Percentiles rank a stretch among this genome's conserved stretches.
Conservation (phyloP, 306 rosid species). For the Myrica gale region DNA sequence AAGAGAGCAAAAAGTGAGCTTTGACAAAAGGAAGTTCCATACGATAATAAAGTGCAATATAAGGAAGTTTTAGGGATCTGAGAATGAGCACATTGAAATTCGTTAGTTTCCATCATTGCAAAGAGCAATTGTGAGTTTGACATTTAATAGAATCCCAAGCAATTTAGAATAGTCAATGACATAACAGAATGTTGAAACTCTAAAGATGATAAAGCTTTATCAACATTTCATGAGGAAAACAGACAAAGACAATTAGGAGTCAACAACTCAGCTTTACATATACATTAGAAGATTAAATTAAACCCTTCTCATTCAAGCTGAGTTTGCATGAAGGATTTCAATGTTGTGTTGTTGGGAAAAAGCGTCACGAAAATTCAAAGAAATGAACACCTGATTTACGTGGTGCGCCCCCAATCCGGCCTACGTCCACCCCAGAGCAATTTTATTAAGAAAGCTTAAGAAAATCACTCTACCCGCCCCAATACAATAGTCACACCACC, state of each 20-base stretch:
- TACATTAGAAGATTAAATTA: background rate
- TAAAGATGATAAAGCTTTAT: background rate
- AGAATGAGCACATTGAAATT: background rate
- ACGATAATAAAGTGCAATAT: conserved; percentile 13
- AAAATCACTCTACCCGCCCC: too few species aligned
- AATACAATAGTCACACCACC: too few species aligned
- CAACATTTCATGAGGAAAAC: background rate
- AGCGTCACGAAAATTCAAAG: too few species aligned
- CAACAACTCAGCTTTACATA: background rate
- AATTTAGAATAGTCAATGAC: conserved; percentile 5
- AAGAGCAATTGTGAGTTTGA: background rate
- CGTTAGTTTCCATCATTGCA: background rate
- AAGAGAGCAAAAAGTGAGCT: conserved; percentile 13
- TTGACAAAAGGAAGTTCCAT: conserved; percentile 20
- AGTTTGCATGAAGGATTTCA: background rate
- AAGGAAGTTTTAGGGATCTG: conserved; percentile 25
- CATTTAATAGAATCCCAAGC: conserved; percentile 1
- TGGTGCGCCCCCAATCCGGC: too few species aligned
- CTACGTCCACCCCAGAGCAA: too few species aligned
- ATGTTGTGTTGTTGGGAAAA: too few species aligned
- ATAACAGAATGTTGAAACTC: background rate
- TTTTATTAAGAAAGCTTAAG: too few species aligned
- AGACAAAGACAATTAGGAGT: background rate
- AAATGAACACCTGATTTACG: too few species aligned
- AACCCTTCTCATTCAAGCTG: background rate